Percentiles rank a stretch among this genome's conserved stretches.
phyloP scores from a whole-genome alignment of 306 rosid species.

The Sphenostylis stenocarpa region DNA sequence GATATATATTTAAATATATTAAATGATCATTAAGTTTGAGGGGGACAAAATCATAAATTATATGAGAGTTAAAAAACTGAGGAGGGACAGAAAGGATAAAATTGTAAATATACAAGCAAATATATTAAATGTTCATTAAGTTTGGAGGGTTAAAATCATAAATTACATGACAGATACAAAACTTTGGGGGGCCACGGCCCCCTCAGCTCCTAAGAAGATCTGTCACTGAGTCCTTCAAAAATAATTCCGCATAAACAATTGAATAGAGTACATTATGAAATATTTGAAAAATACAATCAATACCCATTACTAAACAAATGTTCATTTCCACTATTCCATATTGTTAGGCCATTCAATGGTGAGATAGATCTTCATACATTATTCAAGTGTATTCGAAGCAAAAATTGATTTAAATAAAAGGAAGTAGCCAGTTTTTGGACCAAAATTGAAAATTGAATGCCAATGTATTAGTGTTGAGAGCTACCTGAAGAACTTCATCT shows the following conservation, averaged over 20 bases:
- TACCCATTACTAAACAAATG: neutral
- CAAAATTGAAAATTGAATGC: conserved; percentile 19
- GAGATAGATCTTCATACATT: neutral
- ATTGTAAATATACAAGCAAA: too few species aligned
- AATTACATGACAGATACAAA: too few species aligned
- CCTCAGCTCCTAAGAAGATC: too few species aligned
- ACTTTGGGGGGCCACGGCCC: too few species aligned
- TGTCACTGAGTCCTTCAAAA: neutral
- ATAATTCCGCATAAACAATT: neutral
- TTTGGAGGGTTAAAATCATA: too few species aligned
- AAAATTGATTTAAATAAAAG: neutral
- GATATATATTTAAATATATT: too few species aligned
- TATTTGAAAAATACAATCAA: neutral
- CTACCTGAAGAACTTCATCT: conserved; percentile 71
- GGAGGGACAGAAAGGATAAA: too few species aligned
- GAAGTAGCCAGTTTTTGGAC: conserved; percentile 11
- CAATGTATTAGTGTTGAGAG: conserved; percentile 20
- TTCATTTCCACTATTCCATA: neutral
- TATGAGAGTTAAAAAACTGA: too few species aligned
- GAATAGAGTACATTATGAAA: neutral
- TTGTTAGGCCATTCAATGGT: neutral
- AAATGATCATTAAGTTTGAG: too few species aligned
- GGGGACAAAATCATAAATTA: too few species aligned
- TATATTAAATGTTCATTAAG: too few species aligned
- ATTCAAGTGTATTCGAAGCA: neutral